Percentiles rank a stretch among this genome's conserved stretches.
Conservation (phyloP, 2,329 filamentous ascomycete species). For the Cladophialophora carrionii region DNA sequence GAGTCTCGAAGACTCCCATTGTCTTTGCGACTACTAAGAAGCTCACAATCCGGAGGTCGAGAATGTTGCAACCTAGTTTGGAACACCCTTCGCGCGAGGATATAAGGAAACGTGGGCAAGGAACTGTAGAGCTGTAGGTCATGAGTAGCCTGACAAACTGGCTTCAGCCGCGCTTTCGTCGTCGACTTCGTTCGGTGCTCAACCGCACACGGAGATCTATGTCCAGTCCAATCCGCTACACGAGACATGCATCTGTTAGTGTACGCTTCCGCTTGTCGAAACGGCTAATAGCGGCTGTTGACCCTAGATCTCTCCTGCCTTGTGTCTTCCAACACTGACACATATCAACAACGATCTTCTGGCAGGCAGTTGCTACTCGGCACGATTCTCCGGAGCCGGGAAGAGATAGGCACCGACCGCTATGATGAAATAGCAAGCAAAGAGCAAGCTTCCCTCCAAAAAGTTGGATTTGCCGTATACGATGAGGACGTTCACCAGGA, state of each 20-base stretch:
- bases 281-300: background rate
- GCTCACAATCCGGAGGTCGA: no score
- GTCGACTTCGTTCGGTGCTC: background rate
- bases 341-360: background rate
- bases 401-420: slow-evolving; percentile 41
- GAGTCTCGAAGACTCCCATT: background rate
- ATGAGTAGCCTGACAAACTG: background rate
- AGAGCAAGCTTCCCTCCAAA: slow-evolving; percentile 65
- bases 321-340: background rate
- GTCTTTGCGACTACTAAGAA: background rate
- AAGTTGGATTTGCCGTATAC: slow-evolving; percentile 61
- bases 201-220: background rate
- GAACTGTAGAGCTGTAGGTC: background rate
- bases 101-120: background rate
- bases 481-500: slow-evolving; percentile 71
- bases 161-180: background rate
- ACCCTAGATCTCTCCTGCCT: background rate
- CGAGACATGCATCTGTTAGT: background rate
- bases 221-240: background rate
- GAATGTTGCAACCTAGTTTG: background rate
- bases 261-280: background rate
- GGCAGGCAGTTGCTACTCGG: background rate
- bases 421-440: slow-evolving; percentile 64
- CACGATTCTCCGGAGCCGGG: slow-evolving; percentile 11
- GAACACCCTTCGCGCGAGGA: background rate